A percentile compares a stretch with the other conserved stretches of the same genome.
phyloP scores from a whole-genome alignment of 345 rosid species.

The Citrus glauca region DNA sequence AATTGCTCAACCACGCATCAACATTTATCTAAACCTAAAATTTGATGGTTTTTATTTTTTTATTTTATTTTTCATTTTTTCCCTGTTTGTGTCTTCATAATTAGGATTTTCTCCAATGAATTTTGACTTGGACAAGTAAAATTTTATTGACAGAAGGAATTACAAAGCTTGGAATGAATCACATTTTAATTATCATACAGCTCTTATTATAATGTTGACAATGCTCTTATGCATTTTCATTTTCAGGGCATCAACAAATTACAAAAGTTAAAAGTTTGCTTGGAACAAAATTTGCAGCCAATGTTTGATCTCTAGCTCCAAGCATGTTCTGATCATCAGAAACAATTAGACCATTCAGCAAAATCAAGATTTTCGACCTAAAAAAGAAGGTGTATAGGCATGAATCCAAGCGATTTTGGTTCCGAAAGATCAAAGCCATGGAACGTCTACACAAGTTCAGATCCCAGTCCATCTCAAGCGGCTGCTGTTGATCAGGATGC shows the following conservation, averaged over 20 bases:
- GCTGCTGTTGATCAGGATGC: slow-evolving; percentile 26
- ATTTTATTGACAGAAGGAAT: no score
- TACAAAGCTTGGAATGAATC: no score
- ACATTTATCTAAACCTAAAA: no score
- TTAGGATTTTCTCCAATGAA: no score
- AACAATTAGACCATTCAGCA: not conserved
- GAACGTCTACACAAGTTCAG: slow-evolving; percentile 52
- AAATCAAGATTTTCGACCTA: not conserved
- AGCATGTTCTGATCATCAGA: slow-evolving; percentile 9
- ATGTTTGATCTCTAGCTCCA: not conserved
- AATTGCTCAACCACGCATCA: no score
- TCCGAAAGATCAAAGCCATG: slow-evolving; percentile 53
- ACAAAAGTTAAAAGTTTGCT: not conserved
- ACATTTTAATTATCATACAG: not conserved
- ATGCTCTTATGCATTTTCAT: not conserved
- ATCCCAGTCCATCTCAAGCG: slow-evolving; percentile 30
- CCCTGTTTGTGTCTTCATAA: not conserved
- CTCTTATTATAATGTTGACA: not conserved
- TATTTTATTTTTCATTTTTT: not conserved
- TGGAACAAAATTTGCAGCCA: not conserved
- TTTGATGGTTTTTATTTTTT: not conserved
- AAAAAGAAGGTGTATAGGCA: not conserved
- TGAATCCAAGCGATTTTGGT: slow-evolving; percentile 45
- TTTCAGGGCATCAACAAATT: slow-evolving; percentile 15
- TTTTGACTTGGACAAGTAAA: no score